phyloP scores from a whole-genome alignment of 2,329 filamentous ascomycete genomes.

The Diaporthe eres region DNA sequence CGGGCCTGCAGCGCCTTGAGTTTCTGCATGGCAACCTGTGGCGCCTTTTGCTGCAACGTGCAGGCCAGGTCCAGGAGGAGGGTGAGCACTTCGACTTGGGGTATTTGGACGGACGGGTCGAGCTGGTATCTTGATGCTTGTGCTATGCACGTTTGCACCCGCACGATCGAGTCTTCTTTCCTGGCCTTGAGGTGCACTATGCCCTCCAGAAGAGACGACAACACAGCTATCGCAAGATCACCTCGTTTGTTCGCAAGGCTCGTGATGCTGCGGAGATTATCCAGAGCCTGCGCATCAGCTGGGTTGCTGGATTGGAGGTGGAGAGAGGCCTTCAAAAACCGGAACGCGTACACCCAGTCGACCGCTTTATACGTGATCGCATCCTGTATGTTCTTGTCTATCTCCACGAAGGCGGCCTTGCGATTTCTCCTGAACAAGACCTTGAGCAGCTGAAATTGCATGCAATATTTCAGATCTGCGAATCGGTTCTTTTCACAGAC shows the following conservation, averaged over 20 bases:
- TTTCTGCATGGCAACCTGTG: slow-evolving; percentile 71
- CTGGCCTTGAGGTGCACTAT: slow-evolving; percentile 76
- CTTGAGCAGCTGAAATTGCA: slow-evolving; percentile 80
- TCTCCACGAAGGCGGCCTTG: slow-evolving; percentile 79
- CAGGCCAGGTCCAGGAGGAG: slow-evolving; percentile 80
- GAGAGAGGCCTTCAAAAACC: slow-evolving; percentile 79
- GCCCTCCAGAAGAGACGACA: slow-evolving; percentile 77
- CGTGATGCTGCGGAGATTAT: slow-evolving; percentile 77
- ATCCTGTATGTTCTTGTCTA: slow-evolving; percentile 78
- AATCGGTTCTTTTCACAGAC: slow-evolving; percentile 76
- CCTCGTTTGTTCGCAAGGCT: slow-evolving; percentile 70
- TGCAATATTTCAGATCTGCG: slow-evolving; percentile 80
- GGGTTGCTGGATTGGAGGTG: slow-evolving; percentile 73
- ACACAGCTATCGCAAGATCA: slow-evolving; percentile 75
- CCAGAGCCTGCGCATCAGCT: slow-evolving; percentile 74
- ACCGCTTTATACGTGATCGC: slow-evolving; percentile 77
- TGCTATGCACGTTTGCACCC: slow-evolving; percentile 81
- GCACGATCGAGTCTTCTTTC: slow-evolving; percentile 76
- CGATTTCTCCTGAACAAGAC: slow-evolving; percentile 79
- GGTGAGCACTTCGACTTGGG: slow-evolving; percentile 76
- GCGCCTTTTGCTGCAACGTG: slow-evolving; percentile 74
- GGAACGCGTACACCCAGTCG: slow-evolving; percentile 83
- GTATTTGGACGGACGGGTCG: slow-evolving; percentile 72
- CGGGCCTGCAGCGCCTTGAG: slow-evolving; percentile 72
- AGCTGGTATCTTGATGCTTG: slow-evolving; percentile 80